Conservation (phyloP, 202 grass and related monocot genomes). For the Setaria viridis region DNA sequence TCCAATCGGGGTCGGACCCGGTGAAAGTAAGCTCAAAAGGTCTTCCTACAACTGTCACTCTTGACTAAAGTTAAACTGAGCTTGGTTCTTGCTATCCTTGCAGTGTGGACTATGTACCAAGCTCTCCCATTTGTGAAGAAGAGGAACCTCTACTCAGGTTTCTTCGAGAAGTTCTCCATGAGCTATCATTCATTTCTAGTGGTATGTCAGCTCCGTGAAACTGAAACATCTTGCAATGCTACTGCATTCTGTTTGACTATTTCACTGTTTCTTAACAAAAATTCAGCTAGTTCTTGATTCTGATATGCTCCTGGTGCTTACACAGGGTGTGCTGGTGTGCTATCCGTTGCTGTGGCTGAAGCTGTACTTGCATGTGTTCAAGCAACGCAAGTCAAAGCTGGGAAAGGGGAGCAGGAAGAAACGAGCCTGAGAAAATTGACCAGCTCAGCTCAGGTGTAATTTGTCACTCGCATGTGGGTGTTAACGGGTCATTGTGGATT, state of each 20-base stretch:
- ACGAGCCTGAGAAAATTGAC: constrained; percentile 40
- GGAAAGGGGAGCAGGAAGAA: constrained; percentile 65
- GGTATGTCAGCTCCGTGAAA: constrained; percentile 48
- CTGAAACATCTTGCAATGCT: not conserved
- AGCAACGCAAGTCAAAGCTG: constrained; percentile 81
- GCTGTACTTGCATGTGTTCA: constrained; percentile 89
- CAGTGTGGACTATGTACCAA: constrained; percentile 94
- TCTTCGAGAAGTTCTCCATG: constrained; percentile 73
- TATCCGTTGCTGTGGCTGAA: constrained; percentile 91
- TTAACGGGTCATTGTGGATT: not conserved
- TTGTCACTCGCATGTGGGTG: not conserved
- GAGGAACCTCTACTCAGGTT: constrained; percentile 68
- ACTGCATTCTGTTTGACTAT: not conserved
- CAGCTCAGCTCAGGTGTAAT: constrained; percentile 1
- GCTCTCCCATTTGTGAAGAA: constrained; percentile 85
- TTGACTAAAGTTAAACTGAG: not conserved
- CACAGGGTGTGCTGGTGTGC: constrained; percentile 64
- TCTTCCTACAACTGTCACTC: not conserved
- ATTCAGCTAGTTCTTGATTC: not conserved
- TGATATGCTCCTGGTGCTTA: not conserved
- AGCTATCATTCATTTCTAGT: constrained; percentile 84
- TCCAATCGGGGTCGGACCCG: constrained; percentile 83
- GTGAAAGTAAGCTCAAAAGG: constrained; percentile 79
- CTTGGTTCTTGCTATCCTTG: constrained; percentile 17
- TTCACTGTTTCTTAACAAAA: constrained; percentile 14